These are phyloP conservation scores for Skeletonema grethae DNA, from an alignment of 108 stramenopile genomes.

Conservation along the genomic window DNA sequence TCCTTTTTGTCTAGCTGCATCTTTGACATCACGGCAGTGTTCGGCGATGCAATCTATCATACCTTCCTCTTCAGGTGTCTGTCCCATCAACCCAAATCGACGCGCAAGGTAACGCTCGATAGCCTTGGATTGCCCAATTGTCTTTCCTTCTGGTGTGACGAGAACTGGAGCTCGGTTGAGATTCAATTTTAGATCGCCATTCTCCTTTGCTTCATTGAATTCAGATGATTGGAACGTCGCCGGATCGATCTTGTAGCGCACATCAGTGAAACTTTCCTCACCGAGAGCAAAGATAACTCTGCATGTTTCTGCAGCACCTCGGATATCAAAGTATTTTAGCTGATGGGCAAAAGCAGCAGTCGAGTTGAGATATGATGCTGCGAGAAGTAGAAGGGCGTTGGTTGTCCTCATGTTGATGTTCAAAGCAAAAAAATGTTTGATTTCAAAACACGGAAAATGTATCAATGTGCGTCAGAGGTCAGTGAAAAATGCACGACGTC, in stretches of 20 bases:
- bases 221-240: conserved; percentile 49
- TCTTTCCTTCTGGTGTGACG: conserved; percentile 41
- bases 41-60: conserved; percentile 70
- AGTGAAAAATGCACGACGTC: no score
- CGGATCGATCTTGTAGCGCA: conserved; percentile 45
- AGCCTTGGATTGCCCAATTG: conserved; percentile 69
- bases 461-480: not conserved
- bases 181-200: conserved; percentile 62
- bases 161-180: conserved; percentile 64
- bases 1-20: conserved; percentile 51
- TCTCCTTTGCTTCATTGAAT: conserved; percentile 58
- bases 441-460: no score
- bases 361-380: conserved; percentile 11
- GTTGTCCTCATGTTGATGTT: not conserved
- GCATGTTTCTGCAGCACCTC: conserved; percentile 61
- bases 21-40: conserved; percentile 69
- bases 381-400: conserved; percentile 20
- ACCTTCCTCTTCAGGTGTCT: conserved; percentile 51
- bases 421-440: no score
- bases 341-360: conserved; percentile 35
- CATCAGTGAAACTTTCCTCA: conserved; percentile 50
- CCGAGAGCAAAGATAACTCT: conserved; percentile 53
- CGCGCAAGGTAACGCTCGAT: conserved; percentile 62
- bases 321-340: conserved; percentile 59
- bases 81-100: conserved; percentile 56